Conservation (phyloP, 1,284 basidiomycete genomes). For the Athelia psychrophila region DNA sequence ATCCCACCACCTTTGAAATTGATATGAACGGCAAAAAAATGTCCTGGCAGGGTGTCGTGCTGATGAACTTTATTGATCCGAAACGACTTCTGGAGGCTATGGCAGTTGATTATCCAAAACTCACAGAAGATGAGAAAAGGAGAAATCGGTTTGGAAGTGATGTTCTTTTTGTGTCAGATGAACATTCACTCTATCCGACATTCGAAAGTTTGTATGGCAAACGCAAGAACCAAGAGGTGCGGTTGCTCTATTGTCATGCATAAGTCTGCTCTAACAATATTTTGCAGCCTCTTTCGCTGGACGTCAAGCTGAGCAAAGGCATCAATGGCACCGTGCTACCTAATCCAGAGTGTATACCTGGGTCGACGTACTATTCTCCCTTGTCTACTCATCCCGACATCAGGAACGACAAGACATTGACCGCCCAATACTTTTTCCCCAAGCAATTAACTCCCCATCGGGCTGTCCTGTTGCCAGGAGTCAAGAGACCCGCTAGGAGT, state of each 20-base stretch:
- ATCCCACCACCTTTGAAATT: slow-evolving; percentile 89
- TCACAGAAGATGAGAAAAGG: slow-evolving; percentile 80
- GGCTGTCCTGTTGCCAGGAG: slow-evolving; percentile 81
- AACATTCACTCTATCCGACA: slow-evolving; percentile 83
- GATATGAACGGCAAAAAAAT: slow-evolving; percentile 99
- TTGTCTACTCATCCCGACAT: slow-evolving; percentile 71
- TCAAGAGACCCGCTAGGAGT: slow-evolving; percentile 56
- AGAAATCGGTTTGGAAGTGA: slow-evolving; percentile 89
- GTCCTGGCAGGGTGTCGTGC: slow-evolving; percentile 98
- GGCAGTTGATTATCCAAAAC: slow-evolving; percentile 65
- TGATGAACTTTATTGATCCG: slow-evolving; percentile 95
- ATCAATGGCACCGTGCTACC: slow-evolving; percentile 80
- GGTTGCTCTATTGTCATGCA: slow-evolving; percentile 20
- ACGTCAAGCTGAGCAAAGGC: slow-evolving; percentile 71
- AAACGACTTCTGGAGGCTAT: slow-evolving; percentile 83
- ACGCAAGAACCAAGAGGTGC: slow-evolving; percentile 76
- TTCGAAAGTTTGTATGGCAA: slow-evolving; percentile 91
- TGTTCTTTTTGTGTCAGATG: slow-evolving; percentile 83
- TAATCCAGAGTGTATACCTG: slow-evolving; percentile 89
- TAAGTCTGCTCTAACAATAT: slow-evolving; percentile 9
- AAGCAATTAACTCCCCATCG: slow-evolving; percentile 83
- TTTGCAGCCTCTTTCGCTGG: slow-evolving; percentile 62
- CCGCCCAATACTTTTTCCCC: slow-evolving; percentile 89
- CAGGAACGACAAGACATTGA: slow-evolving; percentile 82
- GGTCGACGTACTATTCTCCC: slow-evolving; percentile 86